Evolutionary conservation across 768 basidiomycete genomes (phyloP), one percentile per base, ranked within the genome.

Genomic region (Vararia minispora): DNA sequence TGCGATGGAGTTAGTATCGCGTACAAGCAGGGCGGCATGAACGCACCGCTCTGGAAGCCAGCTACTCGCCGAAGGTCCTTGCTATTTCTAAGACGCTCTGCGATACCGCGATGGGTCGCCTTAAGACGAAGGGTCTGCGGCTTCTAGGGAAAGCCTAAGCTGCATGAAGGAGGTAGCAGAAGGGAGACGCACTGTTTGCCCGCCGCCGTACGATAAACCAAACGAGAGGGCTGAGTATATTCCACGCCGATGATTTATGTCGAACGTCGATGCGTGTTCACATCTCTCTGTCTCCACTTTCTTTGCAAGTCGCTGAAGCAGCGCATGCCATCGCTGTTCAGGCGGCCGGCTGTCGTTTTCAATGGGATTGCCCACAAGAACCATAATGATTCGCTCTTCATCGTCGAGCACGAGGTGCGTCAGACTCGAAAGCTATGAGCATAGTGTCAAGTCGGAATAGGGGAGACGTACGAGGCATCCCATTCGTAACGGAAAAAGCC

Each of bases 171-270:
- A n/a, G 22, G 30, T 10, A 21, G 18, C 7, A 0, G 11, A 1
- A 6, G 5, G 1, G 1, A 11, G 1, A 27, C 39, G 18, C 23
- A 40, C 39, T 32, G 9, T 33, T 23, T 40, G 39, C 1, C 39
- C 39, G 2, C 39, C 39, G 4, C 39, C 39, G 24, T 33, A 40
- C 8, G 39, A 40, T 6, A 40, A 16, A 4, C 39, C 39, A 4
- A 23, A 10, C 5, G 30, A 12, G 8, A 40, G 2, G 1, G 39
- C 14, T 2, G 22, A 12, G 23, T 25, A 40, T 1, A 13, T 3
- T 1, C 39, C 39, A 12, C 39, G 39, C 14, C 39, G 39, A 23
- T 40, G 36, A n/a, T n/a, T n/a, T n/a, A n/a, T n/a, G n/a, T n/a
- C n/a, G n/a, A n/a, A n/a, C n/a, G n/a, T n/a, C n/a, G n/a, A n/a